Evolutionary conservation across 2,329 filamentous ascomycete species (phyloP), one percentile per base, ranked within the genome.

Genomic region (Lachnellula occidentalis): DNA sequence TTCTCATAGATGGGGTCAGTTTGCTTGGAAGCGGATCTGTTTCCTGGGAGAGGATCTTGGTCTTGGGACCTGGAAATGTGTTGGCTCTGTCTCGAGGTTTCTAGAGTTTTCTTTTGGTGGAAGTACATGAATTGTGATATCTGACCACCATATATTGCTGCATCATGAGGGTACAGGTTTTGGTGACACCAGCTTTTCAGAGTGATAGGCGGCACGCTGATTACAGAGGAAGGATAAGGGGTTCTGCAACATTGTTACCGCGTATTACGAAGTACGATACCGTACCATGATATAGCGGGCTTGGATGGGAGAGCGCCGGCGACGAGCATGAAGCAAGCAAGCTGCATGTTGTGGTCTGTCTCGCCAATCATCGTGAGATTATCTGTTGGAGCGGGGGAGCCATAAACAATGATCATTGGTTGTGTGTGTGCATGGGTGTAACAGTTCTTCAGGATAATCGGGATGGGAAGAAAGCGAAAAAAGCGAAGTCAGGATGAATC

Each of bases 281-380:
- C 6, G 12, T 31, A 31, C 27, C 9, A 31, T 31, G 9, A 31
- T 4, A 31, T 31, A 31, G 27, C 9, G 27, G 27, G 27, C 27
- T 31, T 17, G 37, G 9, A 15, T 39, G 37, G 15, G 17, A 17
- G 15, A 21, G 41, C 15, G n/a, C 41, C 59, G 57, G 56, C 59
- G 49, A 41, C 55, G 46, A 53, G 55, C 55, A 58, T 58, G 37
- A 50, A 57, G 54, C 58, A 54, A 56, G 55, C 59, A 58, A 60
- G 57, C 53, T 63, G 57, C 56, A 52, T 58, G 54, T 56, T 56
- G 55, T 45, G 31, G 60, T 59, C 42, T 37, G 5, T 45, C 21
- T 59, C 49, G 41, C 63, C 63, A 66, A 64, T 66, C 49, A 63
- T 52, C 47, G 48, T 24, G 45, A 54, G 34, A n/a, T 45, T 48